Percentiles rank a stretch among this genome's conserved stretches.
Conservation (phyloP, 257 asterid genomes). For the Ajuga chamaepitys region DNA sequence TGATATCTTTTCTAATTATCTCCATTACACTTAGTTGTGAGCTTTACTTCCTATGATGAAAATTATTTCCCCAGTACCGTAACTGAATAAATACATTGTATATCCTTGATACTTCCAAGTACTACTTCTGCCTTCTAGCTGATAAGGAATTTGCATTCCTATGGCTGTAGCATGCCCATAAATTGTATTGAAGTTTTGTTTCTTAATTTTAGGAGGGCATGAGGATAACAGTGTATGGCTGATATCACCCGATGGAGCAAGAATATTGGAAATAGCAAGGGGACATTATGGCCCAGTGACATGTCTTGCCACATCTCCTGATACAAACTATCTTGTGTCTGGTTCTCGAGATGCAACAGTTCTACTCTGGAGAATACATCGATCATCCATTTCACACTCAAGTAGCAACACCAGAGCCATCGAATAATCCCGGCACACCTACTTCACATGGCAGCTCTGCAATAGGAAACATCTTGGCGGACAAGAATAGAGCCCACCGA, state of each 20-base stretch:
- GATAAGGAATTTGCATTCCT: background rate
- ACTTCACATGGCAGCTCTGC: constrained; percentile 36
- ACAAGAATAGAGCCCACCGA: too few relatives aligned
- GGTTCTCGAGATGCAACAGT: constrained; percentile 88
- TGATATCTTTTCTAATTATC: too few relatives aligned
- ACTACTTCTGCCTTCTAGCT: constrained; percentile 8
- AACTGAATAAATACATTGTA: background rate
- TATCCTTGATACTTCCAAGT: too few relatives aligned
- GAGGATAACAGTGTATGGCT: too few relatives aligned
- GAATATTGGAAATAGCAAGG: too few relatives aligned
- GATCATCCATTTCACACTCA: constrained; percentile 39
- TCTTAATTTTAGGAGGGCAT: too few relatives aligned
- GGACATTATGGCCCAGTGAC: too few relatives aligned
- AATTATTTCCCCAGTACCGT: background rate
- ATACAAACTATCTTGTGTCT: constrained; percentile 77
- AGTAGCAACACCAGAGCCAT: constrained; percentile 44
- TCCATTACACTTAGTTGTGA: background rate
- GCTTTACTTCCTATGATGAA: background rate
- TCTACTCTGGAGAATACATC: constrained; percentile 83
- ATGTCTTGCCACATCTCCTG: constrained; percentile 73
- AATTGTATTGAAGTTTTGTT: constrained; percentile 11
- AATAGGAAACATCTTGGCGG: constrained; percentile 31
- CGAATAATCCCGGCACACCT: constrained; percentile 55
- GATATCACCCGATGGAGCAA: too few relatives aligned
- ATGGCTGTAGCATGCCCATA: background rate